Percentiles rank a stretch among this genome's conserved stretches.
Evolutionary conservation across 2,329 filamentous ascomycete genomes (phyloP).

Genomic region (Didymella exigua): DNA sequence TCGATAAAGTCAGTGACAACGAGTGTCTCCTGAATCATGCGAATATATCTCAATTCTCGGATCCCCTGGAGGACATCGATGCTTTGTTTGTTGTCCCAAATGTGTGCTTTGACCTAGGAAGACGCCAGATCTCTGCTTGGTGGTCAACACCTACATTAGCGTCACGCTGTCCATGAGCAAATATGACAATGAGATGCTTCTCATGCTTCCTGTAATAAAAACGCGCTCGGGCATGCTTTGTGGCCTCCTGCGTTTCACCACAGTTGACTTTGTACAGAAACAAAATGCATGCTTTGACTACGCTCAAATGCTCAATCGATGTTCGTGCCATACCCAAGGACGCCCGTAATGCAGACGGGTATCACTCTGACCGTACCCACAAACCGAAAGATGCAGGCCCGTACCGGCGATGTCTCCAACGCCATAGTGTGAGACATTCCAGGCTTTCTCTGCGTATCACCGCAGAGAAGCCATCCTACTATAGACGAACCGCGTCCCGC

Average conservation of each 20-base stretch:
- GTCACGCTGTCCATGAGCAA: background rate
- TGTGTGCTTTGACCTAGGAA: constrained; percentile 12
- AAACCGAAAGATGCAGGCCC: constrained; percentile 10
- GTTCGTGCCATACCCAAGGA: constrained; percentile 13
- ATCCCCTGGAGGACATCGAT: constrained; percentile 1
- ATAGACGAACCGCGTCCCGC: constrained; percentile 24
- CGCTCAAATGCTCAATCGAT: background rate
- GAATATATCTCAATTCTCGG: background rate
- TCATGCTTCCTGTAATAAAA: background rate
- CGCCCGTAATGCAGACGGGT: constrained; percentile 32
- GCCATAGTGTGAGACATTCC: constrained; percentile 28
- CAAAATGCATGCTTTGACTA: background rate
- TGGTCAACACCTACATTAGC: background rate
- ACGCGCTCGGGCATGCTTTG: background rate
- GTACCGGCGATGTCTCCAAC: constrained; percentile 28
- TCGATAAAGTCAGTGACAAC: background rate
- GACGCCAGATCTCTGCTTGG: background rate
- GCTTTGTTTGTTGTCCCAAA: constrained; percentile 15
- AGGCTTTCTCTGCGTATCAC: constrained; percentile 21
- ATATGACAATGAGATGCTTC: background rate
- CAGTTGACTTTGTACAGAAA: background rate
- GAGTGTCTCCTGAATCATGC: background rate
- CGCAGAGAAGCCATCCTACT: constrained; percentile 18
- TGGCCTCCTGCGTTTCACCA: background rate
- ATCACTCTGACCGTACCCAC: constrained; percentile 28